These are phyloP conservation scores for Solanum medicagineum DNA, from an alignment of 257 asterid species.

Conservation along the genomic window DNA sequence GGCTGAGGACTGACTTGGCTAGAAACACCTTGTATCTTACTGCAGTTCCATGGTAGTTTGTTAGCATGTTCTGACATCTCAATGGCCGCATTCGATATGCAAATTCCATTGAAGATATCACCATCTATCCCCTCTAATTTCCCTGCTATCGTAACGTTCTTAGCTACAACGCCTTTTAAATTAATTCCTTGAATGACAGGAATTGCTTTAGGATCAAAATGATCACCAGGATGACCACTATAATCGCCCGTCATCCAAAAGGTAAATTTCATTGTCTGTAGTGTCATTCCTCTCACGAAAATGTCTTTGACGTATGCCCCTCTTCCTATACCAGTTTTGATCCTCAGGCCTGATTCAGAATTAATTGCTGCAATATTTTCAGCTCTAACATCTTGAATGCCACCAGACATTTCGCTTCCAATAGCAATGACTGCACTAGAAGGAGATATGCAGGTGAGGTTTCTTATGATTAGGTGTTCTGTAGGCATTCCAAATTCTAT, in stretches of 20 bases:
- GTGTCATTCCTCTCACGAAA: slow-evolving; percentile 18
- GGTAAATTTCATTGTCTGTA: slow-evolving; percentile 42
- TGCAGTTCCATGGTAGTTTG: slow-evolving; percentile 52
- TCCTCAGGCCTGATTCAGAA: slow-evolving; percentile 32
- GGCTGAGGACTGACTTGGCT: slow-evolving; percentile 39
- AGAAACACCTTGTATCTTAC: slow-evolving; percentile 34
- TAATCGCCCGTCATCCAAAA: slow-evolving; percentile 55
- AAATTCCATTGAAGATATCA: slow-evolving; percentile 34
- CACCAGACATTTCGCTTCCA: too few relatives aligned
- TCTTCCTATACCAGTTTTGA: slow-evolving; percentile 46
- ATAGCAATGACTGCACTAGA: slow-evolving; percentile 61
- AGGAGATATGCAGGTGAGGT: slow-evolving; percentile 59
- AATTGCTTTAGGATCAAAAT: slow-evolving; percentile 39
- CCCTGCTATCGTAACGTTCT: slow-evolving; percentile 34
- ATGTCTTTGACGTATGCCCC: slow-evolving; percentile 51
- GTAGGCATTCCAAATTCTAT: slow-evolving; percentile 16
- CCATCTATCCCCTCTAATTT: slow-evolving; percentile 27
- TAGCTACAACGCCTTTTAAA: slow-evolving; percentile 16
- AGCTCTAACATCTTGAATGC: too few relatives aligned
- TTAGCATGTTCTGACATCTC: background rate
- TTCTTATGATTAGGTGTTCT: slow-evolving; percentile 30
- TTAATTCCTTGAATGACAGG: slow-evolving; percentile 35
- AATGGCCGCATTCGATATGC: slow-evolving; percentile 32
- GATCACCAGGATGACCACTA: slow-evolving; percentile 29
- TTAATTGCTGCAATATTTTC: too few relatives aligned